A percentile compares a stretch with the other conserved stretches of the same genome.
phyloP scores from a whole-genome alignment of 1,139 yeast genomes.

The Maudiozyma humilis region DNA sequence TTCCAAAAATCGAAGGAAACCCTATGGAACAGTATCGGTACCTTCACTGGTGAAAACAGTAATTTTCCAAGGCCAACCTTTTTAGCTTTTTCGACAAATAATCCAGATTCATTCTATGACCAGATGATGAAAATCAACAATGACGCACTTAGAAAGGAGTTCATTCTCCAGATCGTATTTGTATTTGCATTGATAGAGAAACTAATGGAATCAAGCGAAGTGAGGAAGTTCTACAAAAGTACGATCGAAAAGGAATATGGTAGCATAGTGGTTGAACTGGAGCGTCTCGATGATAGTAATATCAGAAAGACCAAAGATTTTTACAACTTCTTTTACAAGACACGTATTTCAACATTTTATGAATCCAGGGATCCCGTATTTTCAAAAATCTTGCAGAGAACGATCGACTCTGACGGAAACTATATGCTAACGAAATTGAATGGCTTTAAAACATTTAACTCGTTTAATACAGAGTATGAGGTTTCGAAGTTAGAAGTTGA shows the following conservation, averaged over 20 bases:
- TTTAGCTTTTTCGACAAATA: constrained; percentile 18
- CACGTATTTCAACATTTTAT: constrained; percentile 22
- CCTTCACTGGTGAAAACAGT: constrained; percentile 6
- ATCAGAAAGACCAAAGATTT: constrained; percentile 14
- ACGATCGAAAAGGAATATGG: constrained; percentile 20
- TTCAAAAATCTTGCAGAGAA: constrained; percentile 10
- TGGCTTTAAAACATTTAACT: constrained; percentile 21
- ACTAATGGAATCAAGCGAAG: constrained; percentile 17
- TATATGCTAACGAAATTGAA: constrained; percentile 19
- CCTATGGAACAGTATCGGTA: constrained; percentile 15
- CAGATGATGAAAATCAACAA: constrained; percentile 20
- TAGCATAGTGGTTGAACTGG: constrained; percentile 10
- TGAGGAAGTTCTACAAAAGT: constrained; percentile 17
- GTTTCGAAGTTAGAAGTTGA: constrained; percentile 8
- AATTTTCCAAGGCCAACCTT: constrained; percentile 18
- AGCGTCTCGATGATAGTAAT: constrained; percentile 12
- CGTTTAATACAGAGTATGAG: constrained; percentile 9
- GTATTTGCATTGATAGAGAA: constrained; percentile 17
- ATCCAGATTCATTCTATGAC: constrained; percentile 17
- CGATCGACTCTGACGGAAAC: constrained; percentile 15
- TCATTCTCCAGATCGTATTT: constrained; percentile 22
- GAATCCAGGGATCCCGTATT: constrained; percentile 22
- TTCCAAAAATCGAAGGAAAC: constrained; percentile 13
- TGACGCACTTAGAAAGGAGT: constrained; percentile 26
- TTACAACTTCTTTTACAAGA: constrained; percentile 17